These are phyloP conservation scores for Mycosarcoma mackinlayi DNA, from an alignment of 1,284 basidiomycete species.

Conservation along the genomic window DNA sequence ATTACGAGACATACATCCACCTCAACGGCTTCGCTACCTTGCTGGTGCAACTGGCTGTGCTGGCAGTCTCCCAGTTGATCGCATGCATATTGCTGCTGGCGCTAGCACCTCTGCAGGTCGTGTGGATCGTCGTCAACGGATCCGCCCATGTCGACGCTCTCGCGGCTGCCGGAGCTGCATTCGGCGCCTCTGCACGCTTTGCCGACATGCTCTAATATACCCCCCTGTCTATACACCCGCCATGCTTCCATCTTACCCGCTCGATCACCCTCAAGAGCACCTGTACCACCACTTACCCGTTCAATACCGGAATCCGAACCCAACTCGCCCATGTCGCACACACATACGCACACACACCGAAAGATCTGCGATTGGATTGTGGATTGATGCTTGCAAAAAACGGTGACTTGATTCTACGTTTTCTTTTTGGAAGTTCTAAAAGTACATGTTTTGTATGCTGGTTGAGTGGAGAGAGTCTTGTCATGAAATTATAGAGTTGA, in stretches of 20 bases:
- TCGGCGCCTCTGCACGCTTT: neutral
- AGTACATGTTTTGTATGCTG: constrained; percentile 4
- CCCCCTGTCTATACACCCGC: neutral
- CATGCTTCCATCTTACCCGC: neutral
- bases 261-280: neutral
- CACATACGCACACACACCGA: too few species aligned
- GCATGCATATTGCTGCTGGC: constrained; percentile 5
- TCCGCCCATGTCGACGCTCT: too few species aligned
- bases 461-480: neutral
- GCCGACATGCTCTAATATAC: neutral
- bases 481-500: constrained; percentile 19
- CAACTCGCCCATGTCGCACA: too few species aligned
- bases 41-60: constrained; percentile 5
- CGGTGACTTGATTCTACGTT: neutral
- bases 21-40: constrained; percentile 14
- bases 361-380: too few species aligned
- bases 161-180: too few species aligned
- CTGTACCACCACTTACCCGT: too few species aligned
- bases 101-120: constrained; percentile 30
- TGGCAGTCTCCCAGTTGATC: constrained; percentile 4
- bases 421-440: constrained; percentile 2
- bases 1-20: constrained; percentile 4
- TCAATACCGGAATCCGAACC: too few species aligned
- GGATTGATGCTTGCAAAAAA: neutral
- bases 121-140: constrained; percentile 6